Evolutionary conservation across 2,329 filamentous ascomycete genomes (phyloP).

Genomic region (Xylariaceae sp.): DNA sequence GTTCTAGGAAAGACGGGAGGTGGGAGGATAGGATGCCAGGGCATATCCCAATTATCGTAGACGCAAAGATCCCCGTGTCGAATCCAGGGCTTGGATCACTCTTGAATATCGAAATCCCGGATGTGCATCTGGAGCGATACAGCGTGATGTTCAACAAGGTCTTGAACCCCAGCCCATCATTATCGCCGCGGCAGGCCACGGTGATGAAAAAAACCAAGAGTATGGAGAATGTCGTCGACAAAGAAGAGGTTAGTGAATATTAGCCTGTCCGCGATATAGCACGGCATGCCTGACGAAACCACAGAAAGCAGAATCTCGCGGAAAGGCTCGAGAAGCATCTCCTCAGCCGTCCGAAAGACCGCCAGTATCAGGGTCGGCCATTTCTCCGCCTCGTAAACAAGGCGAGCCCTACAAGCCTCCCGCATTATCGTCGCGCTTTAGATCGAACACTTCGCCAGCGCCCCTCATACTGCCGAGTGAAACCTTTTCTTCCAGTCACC

Average conservation of each 20-base stretch:
- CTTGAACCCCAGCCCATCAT: conserved; percentile 44
- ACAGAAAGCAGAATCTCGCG: conserved; percentile 5
- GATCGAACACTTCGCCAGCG: conserved; percentile 53
- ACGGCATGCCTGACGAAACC: conserved; percentile 14
- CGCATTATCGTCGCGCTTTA: conserved; percentile 37
- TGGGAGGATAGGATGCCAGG: conserved; percentile 25
- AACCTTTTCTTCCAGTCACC: conserved; percentile 27
- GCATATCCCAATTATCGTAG: conserved; percentile 24
- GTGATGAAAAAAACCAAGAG: conserved; percentile 53
- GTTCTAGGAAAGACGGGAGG: conserved; percentile 8
- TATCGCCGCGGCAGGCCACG: conserved; percentile 54
- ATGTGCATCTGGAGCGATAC: conserved; percentile 75
- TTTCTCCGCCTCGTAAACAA: conserved; percentile 38
- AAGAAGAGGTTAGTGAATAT: conserved; percentile 33
- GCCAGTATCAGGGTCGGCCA: conserved; percentile 35
- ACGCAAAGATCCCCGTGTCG: conserved; percentile 10
- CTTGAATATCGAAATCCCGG: conserved; percentile 75
- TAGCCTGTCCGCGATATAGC: neutral
- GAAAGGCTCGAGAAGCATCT: conserved; percentile 40
- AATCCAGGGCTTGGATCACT: conserved; percentile 31
- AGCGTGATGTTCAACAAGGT: conserved; percentile 88
- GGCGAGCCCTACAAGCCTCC: conserved; percentile 22
- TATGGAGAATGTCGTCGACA: conserved; percentile 41
- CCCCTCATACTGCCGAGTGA: conserved; percentile 40
- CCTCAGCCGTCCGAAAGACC: conserved; percentile 40